These are phyloP conservation scores for Hymenotorrendiella dingleyae DNA, from an alignment of 2,329 filamentous ascomycete genomes.

Conservation along the genomic window DNA sequence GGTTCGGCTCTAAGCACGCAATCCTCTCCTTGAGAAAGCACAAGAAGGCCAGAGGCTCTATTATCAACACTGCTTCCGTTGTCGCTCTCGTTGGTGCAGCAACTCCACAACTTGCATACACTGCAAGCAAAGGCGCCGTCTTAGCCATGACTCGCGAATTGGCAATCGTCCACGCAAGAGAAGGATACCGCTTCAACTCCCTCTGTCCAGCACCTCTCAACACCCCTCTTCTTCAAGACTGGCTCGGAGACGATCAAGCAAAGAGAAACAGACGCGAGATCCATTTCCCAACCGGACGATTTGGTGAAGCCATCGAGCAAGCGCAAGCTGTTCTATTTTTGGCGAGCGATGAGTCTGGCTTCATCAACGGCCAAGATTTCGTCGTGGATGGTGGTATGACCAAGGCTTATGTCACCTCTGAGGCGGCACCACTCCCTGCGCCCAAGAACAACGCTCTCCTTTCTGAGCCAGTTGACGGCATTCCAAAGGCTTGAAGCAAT, in stretches of 20 bases:
- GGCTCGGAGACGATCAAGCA: constrained; percentile 64
- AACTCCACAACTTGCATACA: constrained; percentile 69
- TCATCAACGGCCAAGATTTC: constrained; percentile 77
- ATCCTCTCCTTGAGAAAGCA: constrained; percentile 61
- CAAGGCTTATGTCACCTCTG: constrained; percentile 75
- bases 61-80: constrained; percentile 71
- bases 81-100: constrained; percentile 68
- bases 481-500: constrained; percentile 24
- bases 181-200: constrained; percentile 70
- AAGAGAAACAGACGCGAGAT: constrained; percentile 68
- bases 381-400: constrained; percentile 95
- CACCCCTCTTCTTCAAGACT: constrained; percentile 70
- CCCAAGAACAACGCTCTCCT: constrained; percentile 42
- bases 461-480: constrained; percentile 30
- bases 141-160: constrained; percentile 68
- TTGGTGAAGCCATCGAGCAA: constrained; percentile 73
- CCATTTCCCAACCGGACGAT: constrained; percentile 69
- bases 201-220: constrained; percentile 71
- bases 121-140: constrained; percentile 70
- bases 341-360: constrained; percentile 68
- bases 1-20: constrained; percentile 71
- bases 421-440: constrained; percentile 48
- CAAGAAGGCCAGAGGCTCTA: constrained; percentile 59
- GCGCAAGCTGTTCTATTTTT: constrained; percentile 69
- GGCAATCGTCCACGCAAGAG: constrained; percentile 67